phyloP scores from a whole-genome alignment of 2,329 filamentous ascomycete genomes.

The Claviceps quebecensis region DNA sequence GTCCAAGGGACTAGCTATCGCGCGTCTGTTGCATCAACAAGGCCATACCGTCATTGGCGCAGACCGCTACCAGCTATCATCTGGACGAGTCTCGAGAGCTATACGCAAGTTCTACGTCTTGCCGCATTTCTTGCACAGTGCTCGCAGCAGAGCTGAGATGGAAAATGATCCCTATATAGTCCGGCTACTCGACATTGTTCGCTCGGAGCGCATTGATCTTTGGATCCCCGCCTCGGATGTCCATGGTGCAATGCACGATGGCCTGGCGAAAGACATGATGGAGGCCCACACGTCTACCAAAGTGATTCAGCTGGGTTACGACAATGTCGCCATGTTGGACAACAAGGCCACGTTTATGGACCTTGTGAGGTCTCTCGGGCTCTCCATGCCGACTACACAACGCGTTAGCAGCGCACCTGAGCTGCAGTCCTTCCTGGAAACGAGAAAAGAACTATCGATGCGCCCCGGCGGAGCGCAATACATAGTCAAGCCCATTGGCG shows the following conservation, averaged over 20 bases:
- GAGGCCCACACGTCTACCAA: slow-evolving; percentile 43
- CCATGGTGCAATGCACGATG: slow-evolving; percentile 51
- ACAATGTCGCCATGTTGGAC: slow-evolving; percentile 43
- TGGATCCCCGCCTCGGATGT: slow-evolving; percentile 67
- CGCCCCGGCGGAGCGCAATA: slow-evolving; percentile 28
- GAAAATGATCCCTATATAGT: slow-evolving; percentile 36
- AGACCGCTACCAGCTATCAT: slow-evolving; percentile 41
- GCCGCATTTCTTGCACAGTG: slow-evolving; percentile 14
- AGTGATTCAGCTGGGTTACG: slow-evolving; percentile 48
- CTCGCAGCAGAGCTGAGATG: not conserved
- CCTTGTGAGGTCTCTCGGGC: slow-evolving; percentile 36
- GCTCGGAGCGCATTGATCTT: slow-evolving; percentile 47
- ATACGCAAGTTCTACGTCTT: slow-evolving; percentile 40
- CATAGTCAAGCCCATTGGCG: slow-evolving; percentile 51
- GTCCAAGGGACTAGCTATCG: slow-evolving; percentile 53
- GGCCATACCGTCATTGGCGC: slow-evolving; percentile 61
- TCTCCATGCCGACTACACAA: slow-evolving; percentile 39
- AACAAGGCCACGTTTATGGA: slow-evolving; percentile 53
- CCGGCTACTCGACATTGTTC: slow-evolving; percentile 43
- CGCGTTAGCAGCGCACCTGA: slow-evolving; percentile 38
- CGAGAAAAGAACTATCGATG: slow-evolving; percentile 10
- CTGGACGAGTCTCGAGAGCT: slow-evolving; percentile 44
- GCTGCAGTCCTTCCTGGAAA: slow-evolving; percentile 36
- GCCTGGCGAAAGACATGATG: slow-evolving; percentile 45
- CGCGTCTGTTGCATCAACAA: slow-evolving; percentile 47